Percentiles rank a stretch among this genome's conserved stretches.
Conservation (phyloP, 179 eudicot genomes). For the Beta corolliflora region DNA sequence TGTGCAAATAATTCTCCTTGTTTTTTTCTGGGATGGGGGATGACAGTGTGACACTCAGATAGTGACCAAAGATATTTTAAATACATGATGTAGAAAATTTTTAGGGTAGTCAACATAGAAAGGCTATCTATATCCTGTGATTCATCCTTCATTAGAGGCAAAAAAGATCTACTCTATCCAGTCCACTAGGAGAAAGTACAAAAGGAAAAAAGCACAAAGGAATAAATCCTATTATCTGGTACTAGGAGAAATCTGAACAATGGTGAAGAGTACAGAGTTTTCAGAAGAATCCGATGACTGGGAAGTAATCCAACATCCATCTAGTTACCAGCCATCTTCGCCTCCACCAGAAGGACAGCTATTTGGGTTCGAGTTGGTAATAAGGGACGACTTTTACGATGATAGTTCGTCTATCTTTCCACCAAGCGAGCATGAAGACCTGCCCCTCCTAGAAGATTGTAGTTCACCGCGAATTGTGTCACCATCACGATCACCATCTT, state of each 20-base stretch:
- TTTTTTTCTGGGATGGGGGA: neutral
- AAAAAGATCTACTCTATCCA: conserved; percentile 2
- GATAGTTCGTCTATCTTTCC: conserved; percentile 41
- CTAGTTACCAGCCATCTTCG: conserved; percentile 1
- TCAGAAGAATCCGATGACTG: conserved; percentile 45
- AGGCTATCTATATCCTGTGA: conserved; percentile 30
- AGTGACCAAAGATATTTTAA: conserved; percentile 35
- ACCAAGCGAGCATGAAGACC: conserved; percentile 49
- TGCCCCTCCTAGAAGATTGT: conserved; percentile 28
- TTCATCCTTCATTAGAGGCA: conserved; percentile 7
- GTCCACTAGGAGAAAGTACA: neutral
- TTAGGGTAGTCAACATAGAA: conserved; percentile 7
- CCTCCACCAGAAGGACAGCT: conserved; percentile 18
- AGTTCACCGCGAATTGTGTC: conserved; percentile 10
- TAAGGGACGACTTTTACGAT: conserved; percentile 19
- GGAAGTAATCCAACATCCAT: conserved; percentile 44
- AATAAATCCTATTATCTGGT: neutral
- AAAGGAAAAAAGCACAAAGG: neutral
- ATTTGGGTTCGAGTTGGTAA: neutral
- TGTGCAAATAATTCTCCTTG: neutral
- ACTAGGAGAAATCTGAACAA: neutral
- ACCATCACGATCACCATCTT: conserved; percentile 6
- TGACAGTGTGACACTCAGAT: neutral
- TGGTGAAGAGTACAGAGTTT: conserved; percentile 25
- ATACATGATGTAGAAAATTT: conserved; percentile 14